phyloP scores from a whole-genome alignment of 495 filamentous ascomycete genomes.

The Clohesyomyces aquaticus region DNA sequence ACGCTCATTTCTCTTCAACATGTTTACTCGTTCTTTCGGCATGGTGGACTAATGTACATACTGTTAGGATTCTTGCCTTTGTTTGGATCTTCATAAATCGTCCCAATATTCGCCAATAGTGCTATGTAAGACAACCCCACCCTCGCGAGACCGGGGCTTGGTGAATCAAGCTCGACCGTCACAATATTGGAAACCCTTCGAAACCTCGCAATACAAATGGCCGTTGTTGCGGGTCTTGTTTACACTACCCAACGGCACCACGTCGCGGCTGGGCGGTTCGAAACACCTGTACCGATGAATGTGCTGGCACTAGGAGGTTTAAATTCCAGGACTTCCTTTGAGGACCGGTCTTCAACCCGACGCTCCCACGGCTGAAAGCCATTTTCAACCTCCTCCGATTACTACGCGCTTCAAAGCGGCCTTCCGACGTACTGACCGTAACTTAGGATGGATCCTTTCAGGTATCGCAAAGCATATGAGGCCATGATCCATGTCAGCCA shows the following conservation, averaged over 20 bases:
- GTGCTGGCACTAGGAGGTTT: background rate
- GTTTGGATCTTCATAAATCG: background rate
- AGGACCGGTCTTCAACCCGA: background rate
- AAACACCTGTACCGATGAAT: slow-evolving; percentile 4
- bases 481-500: slow-evolving; percentile 36
- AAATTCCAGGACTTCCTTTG: slow-evolving; percentile 5
- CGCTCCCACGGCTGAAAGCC: slow-evolving; percentile 10
- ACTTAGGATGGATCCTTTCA: slow-evolving; percentile 35
- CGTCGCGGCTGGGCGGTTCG: background rate
- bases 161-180: slow-evolving; percentile 10
- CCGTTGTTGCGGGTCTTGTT: slow-evolving; percentile 7
- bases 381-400: background rate
- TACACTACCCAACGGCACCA: slow-evolving; percentile 1
- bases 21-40: background rate
- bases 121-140: slow-evolving; percentile 13
- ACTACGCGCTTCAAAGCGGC: background rate
- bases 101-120: background rate
- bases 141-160: background rate
- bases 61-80: background rate
- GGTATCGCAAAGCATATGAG: slow-evolving; percentile 38
- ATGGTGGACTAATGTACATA: background rate
- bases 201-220: slow-evolving; percentile 13
- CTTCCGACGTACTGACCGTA: slow-evolving; percentile 12
- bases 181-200: slow-evolving; percentile 1
- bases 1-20: background rate